Percentiles rank a stretch among this genome's conserved stretches.
phyloP scores from a whole-genome alignment of 257 asterid genomes.

The Perilla frutescens region DNA sequence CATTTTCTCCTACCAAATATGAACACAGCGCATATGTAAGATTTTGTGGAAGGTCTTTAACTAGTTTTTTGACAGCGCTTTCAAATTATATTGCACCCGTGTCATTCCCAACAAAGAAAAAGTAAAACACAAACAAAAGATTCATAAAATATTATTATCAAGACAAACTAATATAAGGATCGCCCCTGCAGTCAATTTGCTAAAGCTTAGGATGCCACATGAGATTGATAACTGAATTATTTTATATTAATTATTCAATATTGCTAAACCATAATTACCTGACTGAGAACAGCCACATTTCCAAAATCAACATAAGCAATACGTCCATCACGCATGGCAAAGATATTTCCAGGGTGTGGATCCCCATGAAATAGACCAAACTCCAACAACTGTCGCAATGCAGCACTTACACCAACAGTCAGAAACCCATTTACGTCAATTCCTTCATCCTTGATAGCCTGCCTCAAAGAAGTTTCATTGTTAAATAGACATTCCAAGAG shows the following conservation, averaged over 20 bases:
- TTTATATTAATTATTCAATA: constrained; percentile 6
- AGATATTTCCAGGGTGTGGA: constrained; percentile 99
- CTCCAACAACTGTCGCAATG: constrained; percentile 91
- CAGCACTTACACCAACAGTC: constrained; percentile 99
- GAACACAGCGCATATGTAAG: background rate
- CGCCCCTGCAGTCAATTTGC: background rate
- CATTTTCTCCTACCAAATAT: background rate
- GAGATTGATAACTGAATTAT: constrained; percentile 8
- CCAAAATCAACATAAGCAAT: constrained; percentile 99
- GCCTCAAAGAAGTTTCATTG: constrained; percentile 39
- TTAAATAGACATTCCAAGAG: constrained; percentile 33
- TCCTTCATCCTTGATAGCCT: constrained; percentile 93
- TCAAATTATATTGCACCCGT: constrained; percentile 21
- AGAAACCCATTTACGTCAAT: constrained; percentile 83
- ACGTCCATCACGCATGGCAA: constrained; percentile 99
- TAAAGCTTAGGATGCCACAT: constrained; percentile 5
- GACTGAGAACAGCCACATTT: constrained; percentile 98
- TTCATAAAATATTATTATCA: background rate
- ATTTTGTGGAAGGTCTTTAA: constrained; percentile 7
- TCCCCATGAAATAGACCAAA: constrained; percentile 98
- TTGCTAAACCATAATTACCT: constrained; percentile 54
- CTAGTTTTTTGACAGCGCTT: constrained; percentile 17
- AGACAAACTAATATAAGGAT: constrained; percentile 22
- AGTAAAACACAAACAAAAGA: background rate
- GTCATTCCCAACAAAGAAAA: background rate